Evolutionary conservation across 192 early-diverging fungal genomes (phyloP).

Genomic region (Lobosporangium transversale): DNA sequence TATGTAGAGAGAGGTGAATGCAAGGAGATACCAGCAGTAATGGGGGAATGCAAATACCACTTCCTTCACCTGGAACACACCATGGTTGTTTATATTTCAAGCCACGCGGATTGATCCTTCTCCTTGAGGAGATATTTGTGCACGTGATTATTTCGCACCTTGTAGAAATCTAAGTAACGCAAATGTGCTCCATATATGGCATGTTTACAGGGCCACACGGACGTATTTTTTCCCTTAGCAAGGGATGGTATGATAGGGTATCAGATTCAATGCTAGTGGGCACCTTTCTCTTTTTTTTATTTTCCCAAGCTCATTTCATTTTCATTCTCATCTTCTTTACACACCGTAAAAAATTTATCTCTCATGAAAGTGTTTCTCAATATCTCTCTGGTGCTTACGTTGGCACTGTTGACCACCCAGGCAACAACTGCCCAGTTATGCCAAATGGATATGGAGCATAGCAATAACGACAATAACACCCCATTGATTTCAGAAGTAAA

Average conservation of each 20-base stretch:
- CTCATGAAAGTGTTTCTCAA: slow-evolving; percentile 35
- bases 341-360: not conserved
- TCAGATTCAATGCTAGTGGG: not conserved
- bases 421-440: slow-evolving; percentile 9
- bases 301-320: not conserved
- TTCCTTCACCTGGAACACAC: not conserved
- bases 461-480: not conserved
- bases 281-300: not conserved
- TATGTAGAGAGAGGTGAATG: not conserved
- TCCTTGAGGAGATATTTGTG: too few relatives aligned
- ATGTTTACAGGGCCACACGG: not conserved
- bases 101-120: too few relatives aligned
- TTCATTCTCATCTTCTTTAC: not conserved
- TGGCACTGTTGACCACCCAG: slow-evolving; percentile 22
- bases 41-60: not conserved
- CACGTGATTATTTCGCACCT: too few relatives aligned
- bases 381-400: slow-evolving; percentile 27
- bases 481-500: not conserved
- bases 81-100: slow-evolving; percentile 2
- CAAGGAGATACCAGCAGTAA: not conserved
- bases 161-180: not conserved
- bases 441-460: not conserved
- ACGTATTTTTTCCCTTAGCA: not conserved
- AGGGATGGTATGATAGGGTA: not conserved
- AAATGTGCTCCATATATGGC: slow-evolving; percentile 19